These are phyloP conservation scores for Cladophialophora chaetospira DNA, from an alignment of 2,329 filamentous ascomycete species.

Conservation along the genomic window DNA sequence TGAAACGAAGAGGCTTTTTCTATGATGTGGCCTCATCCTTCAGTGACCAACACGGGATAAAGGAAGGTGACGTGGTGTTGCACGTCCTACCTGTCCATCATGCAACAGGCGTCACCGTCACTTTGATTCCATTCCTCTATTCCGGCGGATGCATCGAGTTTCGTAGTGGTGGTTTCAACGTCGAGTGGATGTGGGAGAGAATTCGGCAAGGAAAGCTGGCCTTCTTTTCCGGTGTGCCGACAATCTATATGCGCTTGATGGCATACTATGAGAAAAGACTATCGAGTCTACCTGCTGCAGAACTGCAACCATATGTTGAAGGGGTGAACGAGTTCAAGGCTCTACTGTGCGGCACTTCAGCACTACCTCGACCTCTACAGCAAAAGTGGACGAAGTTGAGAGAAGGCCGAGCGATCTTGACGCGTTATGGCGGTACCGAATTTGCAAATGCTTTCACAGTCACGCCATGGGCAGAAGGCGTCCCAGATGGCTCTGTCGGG, in stretches of 20 bases:
- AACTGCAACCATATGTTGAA: slow-evolving; percentile 43
- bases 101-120: slow-evolving; percentile 34
- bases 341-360: slow-evolving; percentile 43
- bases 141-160: slow-evolving; percentile 46
- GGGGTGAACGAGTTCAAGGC: slow-evolving; percentile 37
- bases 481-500: slow-evolving; percentile 36
- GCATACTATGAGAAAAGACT: slow-evolving; percentile 33
- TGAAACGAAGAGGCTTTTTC: slow-evolving; percentile 20
- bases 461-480: slow-evolving; percentile 33
- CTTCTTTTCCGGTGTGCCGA: slow-evolving; percentile 45
- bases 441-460: slow-evolving; percentile 47
- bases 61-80: slow-evolving; percentile 38
- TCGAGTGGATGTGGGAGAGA: slow-evolving; percentile 42
- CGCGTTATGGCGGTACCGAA: slow-evolving; percentile 48
- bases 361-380: slow-evolving; percentile 51
- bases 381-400: slow-evolving; percentile 52
- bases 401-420: slow-evolving; percentile 42
- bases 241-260: slow-evolving; percentile 45
- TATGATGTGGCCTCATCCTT: slow-evolving; percentile 28
- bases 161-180: slow-evolving; percentile 42
- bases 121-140: slow-evolving; percentile 41
- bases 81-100: slow-evolving; percentile 38
- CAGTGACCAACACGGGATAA: slow-evolving; percentile 28
- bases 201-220: slow-evolving; percentile 38
- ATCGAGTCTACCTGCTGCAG: slow-evolving; percentile 18